Evolutionary conservation across 768 basidiomycete species (phyloP).

Genomic region (Candolleomyces aberdarensis): DNA sequence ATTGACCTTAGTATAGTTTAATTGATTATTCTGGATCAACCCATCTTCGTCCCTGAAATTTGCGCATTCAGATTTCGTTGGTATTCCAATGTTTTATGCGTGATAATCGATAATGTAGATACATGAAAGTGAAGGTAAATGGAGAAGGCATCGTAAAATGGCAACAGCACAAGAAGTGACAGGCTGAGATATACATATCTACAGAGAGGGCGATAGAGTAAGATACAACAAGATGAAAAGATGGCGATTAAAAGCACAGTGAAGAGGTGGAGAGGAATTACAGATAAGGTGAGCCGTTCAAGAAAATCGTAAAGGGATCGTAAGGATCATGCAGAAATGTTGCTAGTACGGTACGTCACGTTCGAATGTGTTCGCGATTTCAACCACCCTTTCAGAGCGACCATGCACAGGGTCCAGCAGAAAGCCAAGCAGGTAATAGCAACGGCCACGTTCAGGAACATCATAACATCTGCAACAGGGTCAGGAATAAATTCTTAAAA

Average conservation of each 20-base stretch:
- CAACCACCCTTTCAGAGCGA: constrained; percentile 82
- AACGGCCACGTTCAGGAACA: constrained; percentile 84
- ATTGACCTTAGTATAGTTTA: constrained; percentile 21
- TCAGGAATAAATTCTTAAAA: not conserved
- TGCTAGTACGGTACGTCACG: constrained; percentile 26
- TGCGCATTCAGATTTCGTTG: no score
- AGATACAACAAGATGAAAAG: not conserved
- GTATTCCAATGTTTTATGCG: not conserved
- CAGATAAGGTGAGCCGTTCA: not conserved
- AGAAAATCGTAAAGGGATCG: constrained; percentile 7
- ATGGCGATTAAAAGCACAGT: not conserved
- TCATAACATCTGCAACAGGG: constrained; percentile 66
- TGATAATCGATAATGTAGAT: not conserved
- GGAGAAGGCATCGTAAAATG: not conserved
- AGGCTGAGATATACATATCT: not conserved
- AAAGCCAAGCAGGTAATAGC: constrained; percentile 85
- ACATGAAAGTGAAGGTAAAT: not conserved
- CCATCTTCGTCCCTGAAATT: no score
- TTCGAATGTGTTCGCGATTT: constrained; percentile 36
- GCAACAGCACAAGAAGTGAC: not conserved
- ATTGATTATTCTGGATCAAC: not conserved
- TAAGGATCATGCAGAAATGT: not conserved
- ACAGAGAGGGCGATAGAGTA: not conserved
- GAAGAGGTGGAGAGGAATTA: not conserved
- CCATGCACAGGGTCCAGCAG: constrained; percentile 75